A percentile compares a stretch with the other conserved stretches of the same genome.
These are phyloP conservation scores for Monotropa hypopitys DNA, from an alignment of 179 eudicot genomes.

Conservation along the genomic window DNA sequence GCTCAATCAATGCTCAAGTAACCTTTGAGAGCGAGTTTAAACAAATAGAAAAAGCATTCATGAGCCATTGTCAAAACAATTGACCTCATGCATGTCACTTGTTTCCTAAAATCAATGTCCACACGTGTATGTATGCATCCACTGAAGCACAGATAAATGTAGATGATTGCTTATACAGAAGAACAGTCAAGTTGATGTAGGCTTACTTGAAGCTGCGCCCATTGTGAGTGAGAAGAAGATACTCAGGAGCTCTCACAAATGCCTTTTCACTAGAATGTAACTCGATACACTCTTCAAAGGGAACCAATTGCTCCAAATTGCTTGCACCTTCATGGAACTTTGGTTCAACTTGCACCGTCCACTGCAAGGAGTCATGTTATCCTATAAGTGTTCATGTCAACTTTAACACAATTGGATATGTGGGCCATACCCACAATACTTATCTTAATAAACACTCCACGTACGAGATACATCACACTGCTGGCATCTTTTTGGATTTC, in stretches of 20 bases:
- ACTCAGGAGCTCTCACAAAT: conserved; percentile 79
- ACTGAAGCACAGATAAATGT: not conserved
- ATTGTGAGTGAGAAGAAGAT: conserved; percentile 80
- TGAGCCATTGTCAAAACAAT: not conserved
- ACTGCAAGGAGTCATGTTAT: conserved; percentile 36
- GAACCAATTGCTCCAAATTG: conserved; percentile 76
- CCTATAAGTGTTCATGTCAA: conserved; percentile 3
- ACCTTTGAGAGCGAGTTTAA: not conserved
- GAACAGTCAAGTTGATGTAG: conserved; percentile 4
- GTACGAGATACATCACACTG: not conserved
- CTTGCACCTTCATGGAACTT: conserved; percentile 92
- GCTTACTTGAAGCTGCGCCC: conserved; percentile 96
- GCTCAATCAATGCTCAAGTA: not conserved
- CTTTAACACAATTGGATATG: not conserved
- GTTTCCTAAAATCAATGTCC: not conserved
- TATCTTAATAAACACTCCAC: not conserved
- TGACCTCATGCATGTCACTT: not conserved
- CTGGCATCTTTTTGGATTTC: not conserved
- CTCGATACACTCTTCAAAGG: conserved; percentile 89
- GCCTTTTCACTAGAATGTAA: conserved; percentile 47
- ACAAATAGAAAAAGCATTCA: not conserved
- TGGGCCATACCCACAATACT: not conserved
- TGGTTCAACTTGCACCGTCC: conserved; percentile 88
- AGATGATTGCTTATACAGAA: not conserved
- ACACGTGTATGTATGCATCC: not conserved